These are phyloP conservation scores for Trichoderma orchidacearum DNA, from an alignment of 495 filamentous ascomycete species.

Conservation along the genomic window DNA sequence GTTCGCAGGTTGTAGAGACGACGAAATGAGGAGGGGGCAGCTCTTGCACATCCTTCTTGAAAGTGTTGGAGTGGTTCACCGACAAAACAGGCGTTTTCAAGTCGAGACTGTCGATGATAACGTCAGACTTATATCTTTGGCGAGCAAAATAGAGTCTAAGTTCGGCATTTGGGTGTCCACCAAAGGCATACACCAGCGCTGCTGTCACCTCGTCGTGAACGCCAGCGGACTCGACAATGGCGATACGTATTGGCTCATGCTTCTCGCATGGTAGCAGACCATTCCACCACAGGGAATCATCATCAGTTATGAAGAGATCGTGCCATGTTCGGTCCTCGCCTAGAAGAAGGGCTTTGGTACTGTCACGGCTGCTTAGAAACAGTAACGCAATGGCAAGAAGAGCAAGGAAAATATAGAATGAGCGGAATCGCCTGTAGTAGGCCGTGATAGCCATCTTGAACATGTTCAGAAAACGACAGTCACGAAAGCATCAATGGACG, in stretches of 20 bases:
- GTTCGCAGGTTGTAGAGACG: conserved; percentile 13
- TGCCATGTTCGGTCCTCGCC: neutral
- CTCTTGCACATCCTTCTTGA: neutral
- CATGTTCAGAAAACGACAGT: neutral
- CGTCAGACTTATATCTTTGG: conserved; percentile 10
- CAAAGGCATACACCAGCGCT: conserved; percentile 13
- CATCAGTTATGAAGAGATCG: neutral
- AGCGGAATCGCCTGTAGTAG: neutral
- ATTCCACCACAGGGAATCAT: neutral
- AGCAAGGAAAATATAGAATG: neutral
- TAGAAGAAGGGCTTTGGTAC: neutral
- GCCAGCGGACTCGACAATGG: conserved; percentile 10
- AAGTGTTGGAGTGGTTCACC: conserved; percentile 3
- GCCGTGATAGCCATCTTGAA: neutral
- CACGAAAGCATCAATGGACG: neutral
- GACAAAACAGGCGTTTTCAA: conserved; percentile 3
- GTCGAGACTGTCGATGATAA: conserved; percentile 10
- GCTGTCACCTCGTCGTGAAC: conserved; percentile 16
- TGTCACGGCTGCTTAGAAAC: neutral
- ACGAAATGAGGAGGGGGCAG: conserved; percentile 7
- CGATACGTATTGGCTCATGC: neutral
- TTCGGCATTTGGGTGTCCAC: conserved; percentile 6
- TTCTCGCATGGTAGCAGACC: neutral
- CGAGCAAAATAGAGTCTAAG: conserved; percentile 1
- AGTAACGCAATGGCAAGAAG: neutral